Percentiles rank a stretch among this genome's conserved stretches.
Evolutionary conservation across 805 yeast genomes (phyloP).

Genomic region (Teunomyces tritomae): DNA sequence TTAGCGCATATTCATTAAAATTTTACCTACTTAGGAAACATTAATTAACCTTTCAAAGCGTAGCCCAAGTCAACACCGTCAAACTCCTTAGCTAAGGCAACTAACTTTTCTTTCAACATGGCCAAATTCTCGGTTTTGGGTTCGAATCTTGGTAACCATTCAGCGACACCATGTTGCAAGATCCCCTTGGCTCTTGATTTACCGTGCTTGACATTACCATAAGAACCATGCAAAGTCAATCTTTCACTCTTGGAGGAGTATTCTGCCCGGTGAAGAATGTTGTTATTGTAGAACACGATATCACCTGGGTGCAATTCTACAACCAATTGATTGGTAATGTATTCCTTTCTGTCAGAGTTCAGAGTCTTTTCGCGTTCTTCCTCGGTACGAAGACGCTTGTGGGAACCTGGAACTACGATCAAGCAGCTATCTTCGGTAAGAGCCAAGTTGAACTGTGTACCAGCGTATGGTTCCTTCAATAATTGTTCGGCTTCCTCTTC

Average conservation of each 20-base stretch:
- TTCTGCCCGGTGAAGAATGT: constrained; percentile 48
- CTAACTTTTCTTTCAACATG: constrained; percentile 27
- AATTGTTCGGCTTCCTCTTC: constrained; percentile 45
- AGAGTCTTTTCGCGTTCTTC: constrained; percentile 43
- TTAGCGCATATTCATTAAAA: not conserved
- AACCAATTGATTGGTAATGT: constrained; percentile 36
- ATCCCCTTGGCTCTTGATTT: constrained; percentile 46
- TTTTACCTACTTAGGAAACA: not conserved
- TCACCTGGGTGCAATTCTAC: constrained; percentile 50
- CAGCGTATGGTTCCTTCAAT: constrained; percentile 39
- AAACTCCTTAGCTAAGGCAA: constrained; percentile 26
- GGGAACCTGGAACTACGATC: constrained; percentile 49
- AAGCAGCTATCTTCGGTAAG: constrained; percentile 45
- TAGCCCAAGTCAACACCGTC: constrained; percentile 34
- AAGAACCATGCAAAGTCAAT: constrained; percentile 49
- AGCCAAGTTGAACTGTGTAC: constrained; percentile 52
- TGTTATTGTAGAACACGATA: constrained; percentile 48
- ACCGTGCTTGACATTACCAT: constrained; percentile 44
- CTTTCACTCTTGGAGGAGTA: constrained; percentile 39
- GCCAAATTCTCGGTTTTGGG: constrained; percentile 29
- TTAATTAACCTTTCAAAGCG: constrained; percentile 35
- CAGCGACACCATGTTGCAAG: constrained; percentile 52
- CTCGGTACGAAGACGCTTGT: constrained; percentile 42
- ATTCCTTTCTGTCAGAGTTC: constrained; percentile 29
- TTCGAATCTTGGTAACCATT: constrained; percentile 41